Percentiles rank a stretch among this genome's conserved stretches.
These are phyloP conservation scores for Talaromyces albobiverticillius DNA, from an alignment of 2,329 filamentous ascomycete species.

Conservation along the genomic window DNA sequence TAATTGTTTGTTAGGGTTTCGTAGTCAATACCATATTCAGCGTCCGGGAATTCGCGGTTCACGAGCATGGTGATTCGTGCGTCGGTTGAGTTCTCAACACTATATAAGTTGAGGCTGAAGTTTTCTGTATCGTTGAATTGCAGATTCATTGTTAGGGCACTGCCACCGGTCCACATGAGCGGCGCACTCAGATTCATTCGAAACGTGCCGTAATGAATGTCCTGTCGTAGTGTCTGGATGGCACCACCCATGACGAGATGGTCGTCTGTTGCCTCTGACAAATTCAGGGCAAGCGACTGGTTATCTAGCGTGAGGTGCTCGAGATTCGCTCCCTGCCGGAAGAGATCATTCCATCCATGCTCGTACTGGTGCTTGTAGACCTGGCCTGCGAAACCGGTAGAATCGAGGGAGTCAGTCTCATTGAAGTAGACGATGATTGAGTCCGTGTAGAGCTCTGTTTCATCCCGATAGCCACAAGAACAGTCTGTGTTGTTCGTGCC, in stretches of 20 bases:
- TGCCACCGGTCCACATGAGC: constrained; percentile 33
- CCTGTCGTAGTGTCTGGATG: constrained; percentile 41
- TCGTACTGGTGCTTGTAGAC: constrained; percentile 45
- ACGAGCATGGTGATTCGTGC: constrained; percentile 41
- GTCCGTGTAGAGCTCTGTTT: constrained; percentile 42
- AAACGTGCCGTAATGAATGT: constrained; percentile 50
- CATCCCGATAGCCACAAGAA: constrained; percentile 47
- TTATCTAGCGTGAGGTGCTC: constrained; percentile 26
- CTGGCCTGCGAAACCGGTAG: constrained; percentile 36
- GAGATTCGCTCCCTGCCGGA: constrained; percentile 3
- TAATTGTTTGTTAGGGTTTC: constrained; percentile 31
- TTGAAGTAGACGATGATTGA: constrained; percentile 52
- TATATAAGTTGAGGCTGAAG: constrained; percentile 45
- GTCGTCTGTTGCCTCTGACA: constrained; percentile 21
- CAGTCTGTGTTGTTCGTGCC: constrained; percentile 27
- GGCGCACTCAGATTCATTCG: constrained; percentile 42
- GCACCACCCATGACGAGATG: constrained; percentile 44
- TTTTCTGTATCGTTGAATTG: constrained; percentile 45
- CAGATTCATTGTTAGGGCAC: constrained; percentile 46
- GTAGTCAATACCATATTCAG: constrained; percentile 40
- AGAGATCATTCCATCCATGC: constrained; percentile 43
- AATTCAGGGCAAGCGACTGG: constrained; percentile 31
- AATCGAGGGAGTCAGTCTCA: constrained; percentile 37
- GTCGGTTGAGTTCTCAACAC: constrained; percentile 35
- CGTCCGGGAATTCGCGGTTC: constrained; percentile 36